These are phyloP conservation scores for Trifolium fragiferum DNA, from an alignment of 306 rosid genomes.

Conservation along the genomic window DNA sequence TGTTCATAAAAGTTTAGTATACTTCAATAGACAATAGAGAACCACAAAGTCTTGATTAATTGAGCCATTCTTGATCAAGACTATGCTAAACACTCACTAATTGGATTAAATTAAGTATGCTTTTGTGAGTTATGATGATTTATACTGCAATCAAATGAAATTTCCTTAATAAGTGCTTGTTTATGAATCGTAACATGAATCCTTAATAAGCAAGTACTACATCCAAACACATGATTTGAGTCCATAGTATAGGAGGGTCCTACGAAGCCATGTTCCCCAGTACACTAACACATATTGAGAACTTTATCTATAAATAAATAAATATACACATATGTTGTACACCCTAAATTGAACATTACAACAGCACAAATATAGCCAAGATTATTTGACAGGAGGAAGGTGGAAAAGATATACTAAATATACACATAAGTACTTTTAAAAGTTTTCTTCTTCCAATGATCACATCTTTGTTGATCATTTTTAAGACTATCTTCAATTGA, in stretches of 20 bases:
- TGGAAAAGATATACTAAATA: not conserved
- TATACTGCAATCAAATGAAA: not conserved
- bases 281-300: not conserved
- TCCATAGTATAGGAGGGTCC: slow-evolving; percentile 1
- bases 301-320: slow-evolving; percentile 21
- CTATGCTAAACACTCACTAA: not conserved
- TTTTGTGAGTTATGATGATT: not conserved
- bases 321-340: slow-evolving; percentile 4
- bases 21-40: not conserved
- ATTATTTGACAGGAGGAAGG: not conserved
- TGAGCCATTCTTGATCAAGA: not conserved
- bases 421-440: not conserved
- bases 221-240: not conserved
- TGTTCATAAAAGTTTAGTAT: not conserved
- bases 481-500: not conserved
- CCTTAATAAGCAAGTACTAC: not conserved
- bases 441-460: not conserved
- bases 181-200: not conserved
- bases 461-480: not conserved
- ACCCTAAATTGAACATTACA: slow-evolving; percentile 7
- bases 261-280: not conserved
- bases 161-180: not conserved
- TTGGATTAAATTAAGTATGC: not conserved
- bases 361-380: slow-evolving; percentile 4
- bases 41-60: not conserved